These are phyloP conservation scores for Agaricus subrufescens DNA, from an alignment of 768 basidiomycete genomes.

Conservation along the genomic window DNA sequence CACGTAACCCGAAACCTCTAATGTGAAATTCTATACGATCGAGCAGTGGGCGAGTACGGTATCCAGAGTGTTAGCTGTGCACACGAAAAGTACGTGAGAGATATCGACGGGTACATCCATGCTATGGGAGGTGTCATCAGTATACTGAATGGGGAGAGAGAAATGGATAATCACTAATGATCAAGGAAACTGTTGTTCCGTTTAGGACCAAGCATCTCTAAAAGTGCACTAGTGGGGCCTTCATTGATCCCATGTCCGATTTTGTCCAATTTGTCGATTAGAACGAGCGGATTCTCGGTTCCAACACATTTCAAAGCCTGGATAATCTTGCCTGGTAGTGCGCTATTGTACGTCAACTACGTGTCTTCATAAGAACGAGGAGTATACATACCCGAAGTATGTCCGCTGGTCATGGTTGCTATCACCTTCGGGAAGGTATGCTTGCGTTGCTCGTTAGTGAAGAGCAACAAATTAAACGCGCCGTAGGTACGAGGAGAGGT, in stretches of 20 bases:
- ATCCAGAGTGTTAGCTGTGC: slow-evolving; percentile 92
- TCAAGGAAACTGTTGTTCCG: slow-evolving; percentile 94
- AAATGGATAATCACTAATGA: slow-evolving; percentile 59
- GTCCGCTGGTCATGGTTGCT: slow-evolving; percentile 61
- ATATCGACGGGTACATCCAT: slow-evolving; percentile 97
- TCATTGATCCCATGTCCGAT: slow-evolving; percentile 89
- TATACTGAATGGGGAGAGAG: slow-evolving; percentile 6
- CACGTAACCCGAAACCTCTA: slow-evolving; percentile 93
- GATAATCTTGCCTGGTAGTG: slow-evolving; percentile 91
- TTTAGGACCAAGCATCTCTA: slow-evolving; percentile 94
- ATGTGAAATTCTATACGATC: slow-evolving; percentile 88
- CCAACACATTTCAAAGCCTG: slow-evolving; percentile 91
- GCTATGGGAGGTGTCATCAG: slow-evolving; percentile 31
- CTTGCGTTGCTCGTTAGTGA: too few relatives aligned
- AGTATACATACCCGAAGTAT: slow-evolving; percentile 74
- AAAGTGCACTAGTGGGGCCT: slow-evolving; percentile 84
- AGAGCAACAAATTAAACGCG: too few relatives aligned
- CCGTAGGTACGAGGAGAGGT: too few relatives aligned
- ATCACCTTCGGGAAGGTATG: too few relatives aligned
- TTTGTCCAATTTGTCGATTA: slow-evolving; percentile 97
- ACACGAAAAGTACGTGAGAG: slow-evolving; percentile 94
- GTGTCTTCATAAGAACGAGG: not conserved
- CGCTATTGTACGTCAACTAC: slow-evolving; percentile 34
- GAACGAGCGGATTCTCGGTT: slow-evolving; percentile 88
- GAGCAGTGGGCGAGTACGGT: slow-evolving; percentile 92